Conservation (phyloP, 371 early-diverging fungal genomes). For the Funneliformis caledonium region DNA sequence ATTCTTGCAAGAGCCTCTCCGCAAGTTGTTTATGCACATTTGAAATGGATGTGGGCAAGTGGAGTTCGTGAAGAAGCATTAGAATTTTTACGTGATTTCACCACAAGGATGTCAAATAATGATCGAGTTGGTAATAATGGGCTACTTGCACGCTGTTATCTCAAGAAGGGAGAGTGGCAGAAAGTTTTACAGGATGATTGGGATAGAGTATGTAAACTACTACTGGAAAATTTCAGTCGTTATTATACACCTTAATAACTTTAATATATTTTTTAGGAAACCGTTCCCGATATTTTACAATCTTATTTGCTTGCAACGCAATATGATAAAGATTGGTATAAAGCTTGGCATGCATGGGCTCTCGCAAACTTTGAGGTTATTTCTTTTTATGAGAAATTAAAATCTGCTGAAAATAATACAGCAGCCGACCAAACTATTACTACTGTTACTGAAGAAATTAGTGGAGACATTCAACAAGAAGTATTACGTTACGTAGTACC, state of each 20-base stretch:
- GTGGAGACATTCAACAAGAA: slow-evolving; percentile 35
- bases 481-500: slow-evolving; percentile 49
- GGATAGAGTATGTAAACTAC: slow-evolving; percentile 56
- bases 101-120: slow-evolving; percentile 58
- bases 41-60: slow-evolving; percentile 94
- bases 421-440: background rate
- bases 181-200: slow-evolving; percentile 78
- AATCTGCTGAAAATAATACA: slow-evolving; percentile 37
- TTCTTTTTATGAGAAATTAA: slow-evolving; percentile 67
- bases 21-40: slow-evolving; percentile 89
- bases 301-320: slow-evolving; percentile 89
- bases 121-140: slow-evolving; percentile 61
- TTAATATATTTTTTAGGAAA: slow-evolving; percentile 47
- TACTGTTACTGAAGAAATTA: slow-evolving; percentile 2
- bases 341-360: slow-evolving; percentile 99
- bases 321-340: slow-evolving; percentile 95
- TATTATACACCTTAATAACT: background rate
- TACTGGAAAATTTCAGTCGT: background rate
- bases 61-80: slow-evolving; percentile 64
- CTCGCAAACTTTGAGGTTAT: slow-evolving; percentile 93
- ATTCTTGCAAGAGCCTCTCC: slow-evolving; percentile 59
- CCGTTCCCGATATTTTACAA: slow-evolving; percentile 79
- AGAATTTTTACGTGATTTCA: slow-evolving; percentile 66
- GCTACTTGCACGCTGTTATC: slow-evolving; percentile 88
- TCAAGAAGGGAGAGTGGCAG: slow-evolving; percentile 95